Base-by-base conservation (phyloP, 2,329 filamentous ascomycete species). In the Cryphonectria carpinicola region DNA sequence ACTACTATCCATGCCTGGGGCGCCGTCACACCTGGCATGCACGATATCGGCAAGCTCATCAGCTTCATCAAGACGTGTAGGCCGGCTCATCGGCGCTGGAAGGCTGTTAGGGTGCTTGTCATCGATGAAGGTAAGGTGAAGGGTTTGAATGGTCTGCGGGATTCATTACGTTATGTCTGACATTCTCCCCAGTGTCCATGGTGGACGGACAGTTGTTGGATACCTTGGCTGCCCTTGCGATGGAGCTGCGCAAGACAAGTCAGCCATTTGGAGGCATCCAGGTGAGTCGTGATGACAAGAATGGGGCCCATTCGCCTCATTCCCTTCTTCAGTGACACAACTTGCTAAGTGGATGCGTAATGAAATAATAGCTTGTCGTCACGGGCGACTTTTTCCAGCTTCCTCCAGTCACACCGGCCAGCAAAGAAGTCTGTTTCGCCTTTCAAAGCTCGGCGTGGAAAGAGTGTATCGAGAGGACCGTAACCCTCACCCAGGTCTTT, bases 341-440 rank as follows among this genome's bases (percentile, higher is more conserved):
- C 17, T 41, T 11, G n/a, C 70, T 71, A 10, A 71, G 25, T 37
- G 5, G 10, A n/a, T n/a, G 14, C 17, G 5, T 22, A 19, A 49
- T 49, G 1, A 49, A 19, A 49, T 49, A 25, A 37, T 39, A 94
- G 74, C 83, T 94, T 49, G 87, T 94, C 66, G 89, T 93, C 67
- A 93, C 91, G 1, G 92, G 92, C 3, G 92, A 94, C 76, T 94
- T 93, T 79, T 93, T 93, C 78, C 92, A 94, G 77, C 79, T 93
- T n/a, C 92, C 92, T 1, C 92, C 92, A 28, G 92, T 94, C 2
- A 90, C 91, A 7, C 91, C 93, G 32, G 82, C 81, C 65, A 86
- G 85, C 60, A 71, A 75, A 73, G 81, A 85, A 35, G 87, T 89
- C 7, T 92, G 89, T 75, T 94, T 94, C 77, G 88, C 90, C 1